Evolutionary conservation across 2,329 filamentous ascomycete genomes (phyloP).

Genomic region (Aspergillus sojae): DNA sequence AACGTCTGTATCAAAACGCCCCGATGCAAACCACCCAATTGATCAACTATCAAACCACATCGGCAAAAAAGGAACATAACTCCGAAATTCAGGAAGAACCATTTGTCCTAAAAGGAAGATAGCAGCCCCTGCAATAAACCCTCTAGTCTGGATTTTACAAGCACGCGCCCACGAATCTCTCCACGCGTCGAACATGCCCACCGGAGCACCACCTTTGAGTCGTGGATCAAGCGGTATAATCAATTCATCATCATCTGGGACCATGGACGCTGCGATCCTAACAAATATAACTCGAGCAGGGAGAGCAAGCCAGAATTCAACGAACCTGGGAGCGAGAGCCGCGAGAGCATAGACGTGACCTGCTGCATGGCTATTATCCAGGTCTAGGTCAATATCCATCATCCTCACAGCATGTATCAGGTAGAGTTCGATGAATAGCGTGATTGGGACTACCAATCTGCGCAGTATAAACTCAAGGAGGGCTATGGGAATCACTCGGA

Average conservation of each 20-base stretch:
- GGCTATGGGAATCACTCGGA: neutral
- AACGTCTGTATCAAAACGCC: neutral
- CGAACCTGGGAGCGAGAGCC: neutral
- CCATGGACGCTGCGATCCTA: neutral
- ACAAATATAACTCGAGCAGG: neutral
- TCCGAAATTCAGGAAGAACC: neutral
- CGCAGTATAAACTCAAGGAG: neutral
- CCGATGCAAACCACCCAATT: neutral
- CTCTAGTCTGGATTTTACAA: slow-evolving; percentile 1
- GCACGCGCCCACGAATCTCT: neutral
- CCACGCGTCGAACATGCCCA: neutral
- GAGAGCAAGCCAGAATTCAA: slow-evolving; percentile 1
- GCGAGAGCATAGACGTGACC: neutral
- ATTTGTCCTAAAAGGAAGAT: neutral
- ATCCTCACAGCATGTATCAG: neutral
- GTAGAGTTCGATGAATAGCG: neutral
- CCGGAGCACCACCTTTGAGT: neutral
- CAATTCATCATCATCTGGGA: neutral
- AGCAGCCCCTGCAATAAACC: neutral
- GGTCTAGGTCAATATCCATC: neutral
- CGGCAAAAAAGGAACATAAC: neutral
- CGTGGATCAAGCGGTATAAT: neutral
- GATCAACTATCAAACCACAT: neutral
- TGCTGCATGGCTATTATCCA: neutral
- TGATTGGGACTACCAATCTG: neutral